phyloP scores from a whole-genome alignment of 2,329 filamentous ascomycete species.

The Paracoccidioides brasiliensis region DNA sequence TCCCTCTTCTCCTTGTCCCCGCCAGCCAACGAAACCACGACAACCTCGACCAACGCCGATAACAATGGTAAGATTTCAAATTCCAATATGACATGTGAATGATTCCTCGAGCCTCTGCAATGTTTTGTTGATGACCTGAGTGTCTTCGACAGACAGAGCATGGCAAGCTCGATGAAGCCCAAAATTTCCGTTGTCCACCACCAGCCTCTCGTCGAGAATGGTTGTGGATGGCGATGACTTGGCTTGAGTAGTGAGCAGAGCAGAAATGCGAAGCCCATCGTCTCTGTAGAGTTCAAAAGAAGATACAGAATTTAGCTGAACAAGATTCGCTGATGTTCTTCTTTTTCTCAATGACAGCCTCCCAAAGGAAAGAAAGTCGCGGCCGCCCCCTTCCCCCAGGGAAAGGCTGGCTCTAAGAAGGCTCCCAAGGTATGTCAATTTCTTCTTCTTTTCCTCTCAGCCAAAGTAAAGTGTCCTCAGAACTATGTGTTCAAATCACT shows the following conservation, averaged over 20 bases:
- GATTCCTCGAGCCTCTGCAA: conserved; percentile 30
- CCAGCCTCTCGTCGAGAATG: conserved; percentile 18
- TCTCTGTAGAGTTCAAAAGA: conserved; percentile 88
- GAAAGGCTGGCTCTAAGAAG: conserved; percentile 89
- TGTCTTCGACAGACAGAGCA: not conserved
- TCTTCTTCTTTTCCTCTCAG: not conserved
- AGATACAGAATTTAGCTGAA: conserved; percentile 59
- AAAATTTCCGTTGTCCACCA: conserved; percentile 22
- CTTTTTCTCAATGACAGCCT: conserved; percentile 99
- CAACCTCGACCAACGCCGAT: conserved; percentile 33
- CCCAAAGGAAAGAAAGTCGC: conserved; percentile 99
- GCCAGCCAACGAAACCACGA: conserved; percentile 38
- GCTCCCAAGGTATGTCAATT: conserved; percentile 68
- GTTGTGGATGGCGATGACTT: conserved; percentile 28
- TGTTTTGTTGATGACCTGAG: conserved; percentile 19
- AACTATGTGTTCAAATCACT: conserved; percentile 6
- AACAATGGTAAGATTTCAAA: conserved; percentile 47
- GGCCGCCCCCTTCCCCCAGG: conserved; percentile 88
- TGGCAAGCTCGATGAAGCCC: conserved; percentile 4
- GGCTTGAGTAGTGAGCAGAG: conserved; percentile 40
- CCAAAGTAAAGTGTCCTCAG: conserved; percentile 10
- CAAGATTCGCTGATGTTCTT: conserved; percentile 85
- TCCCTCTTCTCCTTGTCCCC: conserved; percentile 21
- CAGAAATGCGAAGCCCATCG: conserved; percentile 41
- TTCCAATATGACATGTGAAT: conserved; percentile 27